Evolutionary conservation across 495 filamentous ascomycete species (phyloP).

Genomic region (Tuber melanosporum): DNA sequence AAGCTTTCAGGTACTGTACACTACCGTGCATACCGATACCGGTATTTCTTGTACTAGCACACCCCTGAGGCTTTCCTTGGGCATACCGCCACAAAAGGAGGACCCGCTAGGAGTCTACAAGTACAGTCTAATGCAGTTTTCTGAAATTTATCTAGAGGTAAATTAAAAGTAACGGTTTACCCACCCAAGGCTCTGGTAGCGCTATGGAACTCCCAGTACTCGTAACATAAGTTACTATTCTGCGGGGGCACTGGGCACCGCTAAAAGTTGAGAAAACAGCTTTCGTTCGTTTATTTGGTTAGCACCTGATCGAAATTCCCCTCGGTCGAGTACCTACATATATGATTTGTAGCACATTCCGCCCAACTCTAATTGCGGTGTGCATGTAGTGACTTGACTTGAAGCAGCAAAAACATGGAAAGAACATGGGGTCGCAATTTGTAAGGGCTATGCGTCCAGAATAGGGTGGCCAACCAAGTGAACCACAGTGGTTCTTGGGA

Average conservation of each 20-base stretch:
- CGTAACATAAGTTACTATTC: background rate
- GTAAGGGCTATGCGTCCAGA: no score
- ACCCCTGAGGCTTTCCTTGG: background rate
- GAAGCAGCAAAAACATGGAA: no score
- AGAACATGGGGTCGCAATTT: no score
- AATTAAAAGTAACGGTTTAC: no score
- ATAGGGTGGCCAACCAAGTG: no score
- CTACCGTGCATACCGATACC: no score
- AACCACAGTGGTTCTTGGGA: no score
- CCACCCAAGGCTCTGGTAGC: background rate
- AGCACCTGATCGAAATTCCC: background rate
- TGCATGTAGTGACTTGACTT: background rate
- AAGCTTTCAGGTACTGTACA: background rate
- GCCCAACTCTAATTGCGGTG: background rate
- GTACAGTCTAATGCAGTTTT: no score
- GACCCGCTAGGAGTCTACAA: background rate
- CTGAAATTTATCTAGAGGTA: no score
- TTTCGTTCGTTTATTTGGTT: background rate
- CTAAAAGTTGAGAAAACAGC: background rate
- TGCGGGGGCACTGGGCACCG: background rate
- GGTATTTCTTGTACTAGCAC: no score
- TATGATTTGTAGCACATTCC: background rate
- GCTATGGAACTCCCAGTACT: background rate
- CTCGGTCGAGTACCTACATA: background rate
- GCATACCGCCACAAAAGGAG: background rate